These are phyloP conservation scores for Fusarium keratoplasticum DNA, from an alignment of 2,329 filamentous ascomycete genomes.

Conservation along the genomic window DNA sequence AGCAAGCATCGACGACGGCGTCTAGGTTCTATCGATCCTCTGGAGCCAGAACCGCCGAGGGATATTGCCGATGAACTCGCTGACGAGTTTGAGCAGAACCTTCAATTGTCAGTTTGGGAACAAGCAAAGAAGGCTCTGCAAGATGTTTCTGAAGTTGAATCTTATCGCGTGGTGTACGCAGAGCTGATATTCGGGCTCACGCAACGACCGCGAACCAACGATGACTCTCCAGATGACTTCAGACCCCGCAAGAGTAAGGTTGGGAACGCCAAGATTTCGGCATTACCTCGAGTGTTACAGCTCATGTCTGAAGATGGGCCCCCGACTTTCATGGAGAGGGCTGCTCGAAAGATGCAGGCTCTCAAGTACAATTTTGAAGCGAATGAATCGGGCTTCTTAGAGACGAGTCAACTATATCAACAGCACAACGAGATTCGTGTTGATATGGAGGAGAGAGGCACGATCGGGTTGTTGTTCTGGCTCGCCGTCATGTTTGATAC, in stretches of 20 bases:
- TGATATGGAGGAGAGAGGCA: slow-evolving; percentile 48
- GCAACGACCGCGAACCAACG: slow-evolving; percentile 40
- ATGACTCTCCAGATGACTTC: not conserved
- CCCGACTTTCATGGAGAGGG: slow-evolving; percentile 37
- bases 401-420: not conserved
- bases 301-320: slow-evolving; percentile 38
- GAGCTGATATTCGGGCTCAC: slow-evolving; percentile 55
- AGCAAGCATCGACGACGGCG: slow-evolving; percentile 34
- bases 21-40: not conserved
- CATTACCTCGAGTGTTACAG: slow-evolving; percentile 27
- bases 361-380: slow-evolving; percentile 40
- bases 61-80: slow-evolving; percentile 21
- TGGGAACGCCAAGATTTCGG: not conserved
- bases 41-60: not conserved
- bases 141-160: slow-evolving; percentile 51
- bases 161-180: slow-evolving; percentile 51
- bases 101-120: slow-evolving; percentile 52
- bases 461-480: slow-evolving; percentile 67
- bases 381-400: slow-evolving; percentile 20
- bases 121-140: slow-evolving; percentile 50
- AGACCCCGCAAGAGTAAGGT: not conserved
- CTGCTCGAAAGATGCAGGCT: slow-evolving; percentile 39
- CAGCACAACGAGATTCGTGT: slow-evolving; percentile 6
- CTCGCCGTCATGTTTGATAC: slow-evolving; percentile 70
- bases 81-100: slow-evolving; percentile 52